Base-by-base conservation (phyloP, 2,329 filamentous ascomycete species). In the Magnaporthales sp. region DNA sequence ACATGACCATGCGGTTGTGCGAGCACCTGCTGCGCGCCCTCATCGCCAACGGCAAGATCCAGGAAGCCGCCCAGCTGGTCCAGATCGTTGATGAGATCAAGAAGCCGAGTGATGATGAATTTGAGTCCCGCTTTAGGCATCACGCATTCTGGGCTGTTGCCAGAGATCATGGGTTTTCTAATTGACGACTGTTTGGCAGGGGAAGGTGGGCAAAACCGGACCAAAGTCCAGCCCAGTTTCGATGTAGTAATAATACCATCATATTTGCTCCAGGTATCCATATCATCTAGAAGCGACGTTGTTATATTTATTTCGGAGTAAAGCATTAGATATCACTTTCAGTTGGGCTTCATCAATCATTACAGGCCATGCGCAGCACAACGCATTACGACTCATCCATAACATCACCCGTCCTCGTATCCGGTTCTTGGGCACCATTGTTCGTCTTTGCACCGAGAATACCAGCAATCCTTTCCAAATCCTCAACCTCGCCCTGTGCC, bases 401-500 rank as follows among this genome's bases (percentile, higher is more conserved):
- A 54, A 69, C 68, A 5, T 72, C 71, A 32, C 27, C 66, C 0
- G 68, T 67, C 46, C 13, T 10, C 38, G 24, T 64, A 27, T 31
- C 63, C 30, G 29, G 66, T 32, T 32, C 22, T 30, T n/a, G 27
- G n/a, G 32, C 66, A 62, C 54, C 46, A 32, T 31, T 71, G 22
- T 62, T 67, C n/a, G 65, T 72, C 19, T 71, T 73, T 2, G 73
- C 76, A 0, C 77, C 80, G 30, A 88, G 72, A 64, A 84, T 71
- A 4, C 76, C 74, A 27, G 82, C 80, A 3, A 86, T 76, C 66
- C 73, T 77, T 73, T 89, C 86, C 68, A 89, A 69, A 8, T 81
- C 82, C 68, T 86, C 84, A 1, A 88, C 85, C 73, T 89, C 86
- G 1, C 77, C 81, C 62, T 78, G 78, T 1, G 75, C 80, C 15